Base-by-base conservation (phyloP, 805 yeast species). In the Starmerella stigmatis region DNA sequence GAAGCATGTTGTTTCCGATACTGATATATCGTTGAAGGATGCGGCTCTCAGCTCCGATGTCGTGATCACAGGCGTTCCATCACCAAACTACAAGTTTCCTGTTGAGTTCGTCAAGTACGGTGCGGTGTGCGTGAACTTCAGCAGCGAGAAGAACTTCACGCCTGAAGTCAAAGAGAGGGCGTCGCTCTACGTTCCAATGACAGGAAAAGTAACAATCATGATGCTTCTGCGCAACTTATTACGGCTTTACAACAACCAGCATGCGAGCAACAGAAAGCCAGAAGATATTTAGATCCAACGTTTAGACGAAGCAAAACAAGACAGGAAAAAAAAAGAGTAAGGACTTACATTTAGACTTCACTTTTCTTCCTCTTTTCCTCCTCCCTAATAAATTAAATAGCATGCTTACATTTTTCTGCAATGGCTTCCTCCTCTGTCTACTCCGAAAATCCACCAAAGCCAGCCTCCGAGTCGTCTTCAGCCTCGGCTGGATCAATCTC, bases 201-300 rank as follows among this genome's bases (percentile, higher is more conserved):
- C 86, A 25, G 98, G 98, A 15, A 92, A 92, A 64, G 97, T 92
- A 27, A 92, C 98, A 30, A 88, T 92, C 50, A 76, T 94, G 48
- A 92, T 92, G 96, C 67, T 92, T 33, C 67, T 92, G 64, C 77
- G 98, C 63, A 92, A 92, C 62, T 69, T 92, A 64, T 65, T 92
- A 47, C 75, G 98, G 54, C 69, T 92, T 53, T 75, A 82, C 52
- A 78, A 80, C 41, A 88, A 92, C 67, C 42, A n/a, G 22, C 25
- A 27, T 26, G 22, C 23, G 9, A n/a, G 28, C 16, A n/a, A n/a
- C n/a, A n/a, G n/a, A n/a, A n/a, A n/a, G n/a, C n/a, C n/a, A n/a
- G n/a, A n/a, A n/a, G n/a, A n/a, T n/a, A n/a, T n/a, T n/a, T n/a
- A n/a, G n/a, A n/a, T n/a, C n/a, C n/a, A n/a, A n/a, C n/a, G n/a